A percentile compares a stretch with the other conserved stretches of the same genome.
phyloP scores from a whole-genome alignment of 768 basidiomycete species.

The Lyophyllum semitale region DNA sequence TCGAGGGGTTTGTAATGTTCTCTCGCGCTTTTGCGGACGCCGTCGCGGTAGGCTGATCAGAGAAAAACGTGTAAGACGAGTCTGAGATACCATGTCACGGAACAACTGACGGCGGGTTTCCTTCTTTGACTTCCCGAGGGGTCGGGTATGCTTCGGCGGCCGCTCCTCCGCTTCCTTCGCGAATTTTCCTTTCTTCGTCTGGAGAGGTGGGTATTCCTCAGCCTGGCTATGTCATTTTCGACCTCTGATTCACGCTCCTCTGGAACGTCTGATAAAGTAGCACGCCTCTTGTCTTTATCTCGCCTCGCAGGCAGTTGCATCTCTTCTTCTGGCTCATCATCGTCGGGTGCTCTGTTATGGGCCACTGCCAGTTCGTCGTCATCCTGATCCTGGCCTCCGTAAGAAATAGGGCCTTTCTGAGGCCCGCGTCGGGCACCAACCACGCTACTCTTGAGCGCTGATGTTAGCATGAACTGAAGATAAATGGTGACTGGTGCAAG shows the following conservation, averaged over 20 bases:
- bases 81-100: not conserved
- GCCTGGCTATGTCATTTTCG: conserved; percentile 45
- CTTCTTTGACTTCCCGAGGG: conserved; percentile 35
- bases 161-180: conserved; percentile 23
- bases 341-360: conserved; percentile 31
- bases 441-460: too few species aligned
- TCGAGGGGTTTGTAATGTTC: conserved; percentile 74
- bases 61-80: not conserved
- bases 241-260: conserved; percentile 45
- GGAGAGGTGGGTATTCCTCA: conserved; percentile 32
- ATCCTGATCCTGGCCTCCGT: conserved; percentile 48
- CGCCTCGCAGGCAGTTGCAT: conserved; percentile 18
- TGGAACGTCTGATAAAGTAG: conserved; percentile 30
- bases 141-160: conserved; percentile 20
- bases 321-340: conserved; percentile 32
- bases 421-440: conserved; percentile 45
- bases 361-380: conserved; percentile 33
- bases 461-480: too few species aligned
- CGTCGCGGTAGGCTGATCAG: conserved; percentile 40
- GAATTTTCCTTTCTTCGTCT: conserved; percentile 37
- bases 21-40: conserved; percentile 75
- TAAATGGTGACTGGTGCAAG: too few species aligned
- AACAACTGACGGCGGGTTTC: conserved; percentile 39
- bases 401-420: conserved; percentile 44
- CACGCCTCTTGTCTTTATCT: conserved; percentile 17